A percentile compares a stretch with the other conserved stretches of the same genome.
These are phyloP conservation scores for Pseudoscleropodium purum DNA, from an alignment of 225 moss, liverwort and hornwort genomes.

Conservation along the genomic window DNA sequence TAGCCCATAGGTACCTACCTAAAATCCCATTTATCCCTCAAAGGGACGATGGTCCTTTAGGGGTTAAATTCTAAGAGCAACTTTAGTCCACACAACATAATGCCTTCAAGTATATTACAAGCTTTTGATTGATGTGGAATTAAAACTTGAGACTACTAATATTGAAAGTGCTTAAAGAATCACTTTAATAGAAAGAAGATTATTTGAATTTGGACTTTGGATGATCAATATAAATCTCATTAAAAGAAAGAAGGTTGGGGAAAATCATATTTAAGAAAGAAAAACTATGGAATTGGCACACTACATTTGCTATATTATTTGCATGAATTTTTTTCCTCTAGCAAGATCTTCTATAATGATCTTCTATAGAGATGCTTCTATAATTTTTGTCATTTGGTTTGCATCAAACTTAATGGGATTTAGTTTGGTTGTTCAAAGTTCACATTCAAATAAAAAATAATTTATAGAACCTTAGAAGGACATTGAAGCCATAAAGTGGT, in stretches of 20 bases:
- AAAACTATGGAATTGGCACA: neutral
- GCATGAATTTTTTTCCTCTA: neutral
- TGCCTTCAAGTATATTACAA: neutral
- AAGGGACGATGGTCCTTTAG: no score
- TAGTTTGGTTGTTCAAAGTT: accelerated
- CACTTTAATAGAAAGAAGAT: neutral
- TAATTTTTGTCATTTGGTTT: neutral
- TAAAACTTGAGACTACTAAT: neutral
- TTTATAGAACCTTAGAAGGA: neutral
- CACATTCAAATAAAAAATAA: no score
- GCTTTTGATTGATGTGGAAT: neutral
- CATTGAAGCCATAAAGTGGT: neutral
- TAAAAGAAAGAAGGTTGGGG: neutral
- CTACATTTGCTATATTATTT: neutral
- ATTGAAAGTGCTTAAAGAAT: neutral
- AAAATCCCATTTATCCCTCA: no score
- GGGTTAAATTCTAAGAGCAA: neutral
- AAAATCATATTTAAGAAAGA: neutral
- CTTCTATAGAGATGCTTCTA: neutral
- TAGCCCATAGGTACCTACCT: no score
- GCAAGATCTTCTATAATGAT: neutral
- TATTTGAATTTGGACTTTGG: neutral
- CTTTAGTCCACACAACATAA: accelerated
- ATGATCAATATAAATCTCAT: neutral
- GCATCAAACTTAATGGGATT: neutral